Conservation (phyloP, 2,329 filamentous ascomycete genomes). For the Paraphaeosphaeria minitans region DNA sequence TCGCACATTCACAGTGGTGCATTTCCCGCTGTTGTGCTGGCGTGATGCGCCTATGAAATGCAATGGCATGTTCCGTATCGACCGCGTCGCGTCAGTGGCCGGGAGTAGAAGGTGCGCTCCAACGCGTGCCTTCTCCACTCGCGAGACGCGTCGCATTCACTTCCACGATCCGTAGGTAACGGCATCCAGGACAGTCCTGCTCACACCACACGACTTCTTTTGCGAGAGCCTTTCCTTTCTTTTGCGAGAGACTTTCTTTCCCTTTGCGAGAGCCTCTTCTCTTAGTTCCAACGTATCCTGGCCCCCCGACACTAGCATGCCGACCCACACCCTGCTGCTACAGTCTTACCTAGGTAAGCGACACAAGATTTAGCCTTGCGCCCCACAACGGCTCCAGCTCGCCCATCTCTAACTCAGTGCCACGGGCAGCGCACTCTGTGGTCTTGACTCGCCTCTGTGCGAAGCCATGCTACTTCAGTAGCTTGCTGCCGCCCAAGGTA, state of each 20-base stretch:
- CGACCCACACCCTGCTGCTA: constrained; percentile 4
- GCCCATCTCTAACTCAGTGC: neutral
- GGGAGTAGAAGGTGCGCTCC: constrained; percentile 4
- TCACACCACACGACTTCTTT: neutral
- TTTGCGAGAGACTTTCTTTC: too few species aligned
- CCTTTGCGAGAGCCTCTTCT: neutral
- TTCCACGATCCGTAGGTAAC: neutral
- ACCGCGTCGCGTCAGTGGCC: constrained; percentile 2
- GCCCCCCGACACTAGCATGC: neutral
- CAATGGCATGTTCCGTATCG: constrained; percentile 4
- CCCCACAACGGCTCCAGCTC: neutral
- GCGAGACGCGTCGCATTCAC: neutral
- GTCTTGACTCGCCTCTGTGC: neutral
- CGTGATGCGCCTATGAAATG: constrained; percentile 3
- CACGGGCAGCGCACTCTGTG: neutral
- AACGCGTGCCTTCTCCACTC: neutral
- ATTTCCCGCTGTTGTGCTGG: neutral
- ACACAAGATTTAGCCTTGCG: constrained; percentile 12
- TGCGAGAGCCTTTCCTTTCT: neutral
- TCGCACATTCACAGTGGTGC: neutral
- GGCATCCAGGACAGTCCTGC: neutral
- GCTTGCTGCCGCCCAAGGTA: neutral
- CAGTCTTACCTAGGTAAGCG: neutral
- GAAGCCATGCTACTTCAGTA: too few species aligned
- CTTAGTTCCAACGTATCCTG: neutral